These are phyloP conservation scores for Agaricus blazei DNA, from an alignment of 768 basidiomycete species.

Conservation along the genomic window DNA sequence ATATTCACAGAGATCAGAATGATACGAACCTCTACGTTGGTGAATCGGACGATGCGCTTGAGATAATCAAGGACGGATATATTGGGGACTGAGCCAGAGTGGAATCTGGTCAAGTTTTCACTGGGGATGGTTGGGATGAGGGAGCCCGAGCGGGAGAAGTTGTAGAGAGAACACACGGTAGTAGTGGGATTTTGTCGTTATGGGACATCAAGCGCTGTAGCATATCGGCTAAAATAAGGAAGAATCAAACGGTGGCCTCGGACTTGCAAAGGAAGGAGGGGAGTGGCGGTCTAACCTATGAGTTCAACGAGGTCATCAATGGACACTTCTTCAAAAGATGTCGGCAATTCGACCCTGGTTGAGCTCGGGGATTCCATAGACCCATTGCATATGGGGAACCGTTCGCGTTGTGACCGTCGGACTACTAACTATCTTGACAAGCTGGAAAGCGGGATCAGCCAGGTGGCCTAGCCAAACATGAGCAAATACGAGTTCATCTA, in stretches of 20 bases:
- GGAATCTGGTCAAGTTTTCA: conserved; percentile 91
- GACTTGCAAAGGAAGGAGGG: conserved; percentile 6
- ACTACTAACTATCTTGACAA: background rate
- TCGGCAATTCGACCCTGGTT: conserved; percentile 74
- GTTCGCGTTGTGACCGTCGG: conserved; percentile 19
- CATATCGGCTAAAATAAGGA: conserved; percentile 74
- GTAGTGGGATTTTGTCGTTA: conserved; percentile 93
- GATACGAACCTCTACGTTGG: conserved; percentile 90
- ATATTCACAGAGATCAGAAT: background rate
- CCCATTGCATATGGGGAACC: conserved; percentile 60
- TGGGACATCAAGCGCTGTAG: conserved; percentile 89
- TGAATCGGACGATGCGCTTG: conserved; percentile 88
- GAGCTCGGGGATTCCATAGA: conserved; percentile 68
- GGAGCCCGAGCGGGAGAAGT: conserved; percentile 8
- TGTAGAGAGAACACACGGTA: conserved; percentile 52
- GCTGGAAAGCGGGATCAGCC: background rate
- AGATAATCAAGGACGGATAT: conserved; percentile 93
- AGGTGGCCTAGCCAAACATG: conserved; percentile 26
- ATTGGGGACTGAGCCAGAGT: conserved; percentile 85
- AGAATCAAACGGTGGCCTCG: conserved; percentile 11
- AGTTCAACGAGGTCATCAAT: conserved; percentile 83
- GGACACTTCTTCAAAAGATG: conserved; percentile 78
- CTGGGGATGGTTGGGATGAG: conserved; percentile 30
- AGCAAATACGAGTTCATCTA: conserved; percentile 23
- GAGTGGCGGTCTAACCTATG: conserved; percentile 52